Evolutionary conservation across 805 yeast species (phyloP), one percentile per base, ranked within the genome.

Genomic region (Diddensiella santjacobensis): DNA sequence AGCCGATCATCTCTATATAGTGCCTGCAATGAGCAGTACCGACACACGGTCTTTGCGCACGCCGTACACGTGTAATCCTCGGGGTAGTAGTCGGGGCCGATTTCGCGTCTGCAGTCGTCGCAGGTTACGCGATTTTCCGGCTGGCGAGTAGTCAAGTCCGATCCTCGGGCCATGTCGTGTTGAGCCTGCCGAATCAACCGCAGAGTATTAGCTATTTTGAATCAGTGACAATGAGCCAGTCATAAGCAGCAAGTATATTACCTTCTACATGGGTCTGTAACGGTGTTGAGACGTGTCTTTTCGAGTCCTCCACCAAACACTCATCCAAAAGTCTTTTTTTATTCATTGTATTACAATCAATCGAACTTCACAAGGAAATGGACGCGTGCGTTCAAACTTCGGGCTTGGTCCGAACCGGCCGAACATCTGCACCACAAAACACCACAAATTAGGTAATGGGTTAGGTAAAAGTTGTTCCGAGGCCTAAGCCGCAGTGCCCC

Each of bases 11-110:
- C 41, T 10, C 49, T 35, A 39, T 49, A 39, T 22, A 52, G 22
- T 22, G 50, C 33, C 38, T 44, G 45, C 8, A 52, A 48, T 15
- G 56, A 54, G 42, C 60, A 56, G 48, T 53, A 51, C 15, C 23
- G 40, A 35, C 60, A 56, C 11, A 53, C 57, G 1, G n/a, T 17
- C 24, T 42, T 43, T n/a, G 39, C 35, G 42, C 60, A 56, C 4
- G 33, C 29, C 10, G 26, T 26, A 39, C 60, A 56, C 4, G 11
- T 35, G 18, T 37, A 36, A 4, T 52, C 52, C 4, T 47, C 49
- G 8, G 20, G n/a, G 11, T 36, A 22, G 11, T 29, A 45, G 23
- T 29, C 48, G n/a, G n/a, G n/a, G 15, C 35, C 47, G 13, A 54
- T 18, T 4, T 13, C 20, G 5, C 53, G 20, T 11, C 35, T 44